These are phyloP conservation scores for Ophiostoma sp. DNA, from an alignment of 2,329 filamentous ascomycete genomes.

Conservation along the genomic window DNA sequence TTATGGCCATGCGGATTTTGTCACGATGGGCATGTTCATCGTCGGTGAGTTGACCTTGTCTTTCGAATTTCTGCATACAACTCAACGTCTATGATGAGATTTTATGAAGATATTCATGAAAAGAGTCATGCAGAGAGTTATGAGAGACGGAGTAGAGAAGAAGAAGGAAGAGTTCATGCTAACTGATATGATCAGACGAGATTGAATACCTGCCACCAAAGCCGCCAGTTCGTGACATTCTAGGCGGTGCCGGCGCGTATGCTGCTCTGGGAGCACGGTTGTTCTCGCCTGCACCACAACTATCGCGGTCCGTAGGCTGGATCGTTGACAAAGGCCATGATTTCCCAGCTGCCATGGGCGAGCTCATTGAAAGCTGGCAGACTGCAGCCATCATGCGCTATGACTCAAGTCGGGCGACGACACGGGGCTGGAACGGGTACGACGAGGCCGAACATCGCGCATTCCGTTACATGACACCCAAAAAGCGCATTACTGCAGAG, in stretches of 20 bases:
- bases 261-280: constrained; percentile 83
- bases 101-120: too few species aligned
- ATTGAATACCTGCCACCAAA: constrained; percentile 75
- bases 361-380: constrained; percentile 65
- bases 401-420: constrained; percentile 66
- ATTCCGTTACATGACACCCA: constrained; percentile 85
- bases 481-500: constrained; percentile 68
- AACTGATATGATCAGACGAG: constrained; percentile 57
- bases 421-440: constrained; percentile 90
- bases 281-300: constrained; percentile 65
- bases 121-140: too few species aligned
- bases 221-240: constrained; percentile 63
- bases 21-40: constrained; percentile 68
- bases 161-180: not conserved
- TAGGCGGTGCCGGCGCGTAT: constrained; percentile 87
- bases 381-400: constrained; percentile 67
- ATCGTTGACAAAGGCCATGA: constrained; percentile 85
- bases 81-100: not conserved
- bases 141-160: not conserved
- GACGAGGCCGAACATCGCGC: constrained; percentile 52
- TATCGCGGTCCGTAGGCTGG: constrained; percentile 72
- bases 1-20: constrained; percentile 50
- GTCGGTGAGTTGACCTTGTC: constrained; percentile 48
- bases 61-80: not conserved
- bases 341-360: constrained; percentile 64